Conservation (phyloP, 805 yeast species). For the Kuraishia molischiana region DNA sequence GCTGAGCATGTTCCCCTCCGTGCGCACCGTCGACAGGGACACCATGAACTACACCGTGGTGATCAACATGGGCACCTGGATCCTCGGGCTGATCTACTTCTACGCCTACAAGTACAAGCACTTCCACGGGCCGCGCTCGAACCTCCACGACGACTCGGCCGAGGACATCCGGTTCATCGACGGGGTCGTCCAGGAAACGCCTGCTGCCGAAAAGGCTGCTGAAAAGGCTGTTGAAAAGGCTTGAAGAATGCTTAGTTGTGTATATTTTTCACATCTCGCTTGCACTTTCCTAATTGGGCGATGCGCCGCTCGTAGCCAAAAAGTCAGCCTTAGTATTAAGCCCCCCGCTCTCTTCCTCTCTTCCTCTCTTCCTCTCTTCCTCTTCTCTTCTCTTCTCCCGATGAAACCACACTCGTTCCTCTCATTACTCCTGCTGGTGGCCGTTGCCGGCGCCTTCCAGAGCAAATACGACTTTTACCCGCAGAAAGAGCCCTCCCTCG, state of each 20-base stretch:
- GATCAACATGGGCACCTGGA: slow-evolving; percentile 21
- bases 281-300: too few species aligned
- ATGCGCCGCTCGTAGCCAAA: too few species aligned
- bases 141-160: slow-evolving; percentile 13
- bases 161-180: not conserved
- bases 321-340: too few species aligned
- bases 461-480: slow-evolving; percentile 18
- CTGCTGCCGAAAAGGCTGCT: not conserved
- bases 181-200: not conserved
- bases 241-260: not conserved
- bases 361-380: too few species aligned
- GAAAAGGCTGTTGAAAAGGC: not conserved
- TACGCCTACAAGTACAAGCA: slow-evolving; percentile 14
- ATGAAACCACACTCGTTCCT: not conserved
- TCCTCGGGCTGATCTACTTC: slow-evolving; percentile 13
- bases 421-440: not conserved
- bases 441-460: slow-evolving; percentile 20
- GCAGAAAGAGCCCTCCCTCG: slow-evolving; percentile 26
- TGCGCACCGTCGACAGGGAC: slow-evolving; percentile 17
- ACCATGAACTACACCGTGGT: slow-evolving; percentile 27
- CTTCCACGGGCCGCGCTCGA: slow-evolving; percentile 18
- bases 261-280: too few species aligned
- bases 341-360: too few species aligned
- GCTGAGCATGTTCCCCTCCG: slow-evolving; percentile 29
- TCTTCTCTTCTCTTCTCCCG: too few species aligned